phyloP scores from a whole-genome alignment of 345 rosid species.

The Microcos paniculata region DNA sequence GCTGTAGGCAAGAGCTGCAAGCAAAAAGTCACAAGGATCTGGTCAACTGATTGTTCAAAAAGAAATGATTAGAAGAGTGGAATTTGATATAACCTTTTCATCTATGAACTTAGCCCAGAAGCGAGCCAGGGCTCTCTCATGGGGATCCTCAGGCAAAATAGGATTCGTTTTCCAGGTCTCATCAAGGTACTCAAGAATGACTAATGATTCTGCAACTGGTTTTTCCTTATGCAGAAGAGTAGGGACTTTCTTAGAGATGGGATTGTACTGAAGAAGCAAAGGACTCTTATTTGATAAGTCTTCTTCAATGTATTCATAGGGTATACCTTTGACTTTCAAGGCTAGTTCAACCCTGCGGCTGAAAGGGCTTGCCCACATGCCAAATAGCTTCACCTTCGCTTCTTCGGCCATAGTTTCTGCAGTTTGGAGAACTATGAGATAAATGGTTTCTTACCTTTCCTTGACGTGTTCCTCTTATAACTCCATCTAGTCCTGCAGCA shows the following conservation, averaged over 20 bases:
- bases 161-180: constrained; percentile 20
- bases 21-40: background rate
- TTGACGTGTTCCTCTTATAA: background rate
- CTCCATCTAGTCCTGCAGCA: background rate
- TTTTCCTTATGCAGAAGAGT: constrained; percentile 21
- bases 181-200: constrained; percentile 30
- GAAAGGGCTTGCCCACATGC: constrained; percentile 26
- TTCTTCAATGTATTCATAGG: constrained; percentile 18
- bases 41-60: background rate
- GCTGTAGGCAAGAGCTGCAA: constrained; percentile 3
- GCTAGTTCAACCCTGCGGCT: constrained; percentile 23
- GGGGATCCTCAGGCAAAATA: constrained; percentile 15
- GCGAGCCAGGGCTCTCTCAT: constrained; percentile 16
- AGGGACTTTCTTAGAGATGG: constrained; percentile 31
- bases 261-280: constrained; percentile 23
- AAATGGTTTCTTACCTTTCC: background rate
- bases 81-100: background rate
- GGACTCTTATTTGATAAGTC: constrained; percentile 28
- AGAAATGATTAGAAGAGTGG: background rate
- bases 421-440: background rate
- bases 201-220: constrained; percentile 23
- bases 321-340: constrained; percentile 27
- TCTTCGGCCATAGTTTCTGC: constrained; percentile 10
- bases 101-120: constrained; percentile 20
- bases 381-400: constrained; percentile 34